Evolutionary conservation across 140 eudicot genomes (phyloP).

Genomic region (Erigeron philadelphicus): DNA sequence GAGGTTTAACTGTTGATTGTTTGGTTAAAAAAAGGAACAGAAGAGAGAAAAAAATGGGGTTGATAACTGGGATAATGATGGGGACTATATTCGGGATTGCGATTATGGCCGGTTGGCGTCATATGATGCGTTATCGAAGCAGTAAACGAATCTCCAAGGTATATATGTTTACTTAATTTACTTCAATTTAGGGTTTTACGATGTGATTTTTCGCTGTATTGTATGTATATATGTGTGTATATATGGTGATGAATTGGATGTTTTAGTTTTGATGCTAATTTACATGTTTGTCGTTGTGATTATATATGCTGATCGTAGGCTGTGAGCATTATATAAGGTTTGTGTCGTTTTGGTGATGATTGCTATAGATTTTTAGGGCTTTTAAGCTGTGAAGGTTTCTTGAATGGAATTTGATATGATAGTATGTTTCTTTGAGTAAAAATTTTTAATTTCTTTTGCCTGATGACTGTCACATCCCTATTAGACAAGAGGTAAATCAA

Average conservation of each 20-base stretch:
- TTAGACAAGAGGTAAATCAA: too few relatives aligned
- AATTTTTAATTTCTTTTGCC: too few relatives aligned
- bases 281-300: too few relatives aligned
- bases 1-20: background rate
- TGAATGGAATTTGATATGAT: too few relatives aligned
- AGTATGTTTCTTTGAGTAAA: too few relatives aligned
- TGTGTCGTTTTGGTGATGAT: background rate
- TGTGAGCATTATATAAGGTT: background rate
- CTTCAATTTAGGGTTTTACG: conserved; percentile 17
- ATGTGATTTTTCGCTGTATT: conserved; percentile 18
- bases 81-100: conserved; percentile 83
- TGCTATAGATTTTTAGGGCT: background rate
- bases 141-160: conserved; percentile 84
- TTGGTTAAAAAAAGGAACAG: background rate
- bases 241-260: conserved; percentile 12
- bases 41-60: conserved; percentile 51
- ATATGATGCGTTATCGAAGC: conserved; percentile 77
- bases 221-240: conserved; percentile 13
- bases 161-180: background rate
- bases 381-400: background rate
- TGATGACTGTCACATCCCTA: too few relatives aligned
- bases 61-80: conserved; percentile 74
- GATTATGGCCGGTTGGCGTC: conserved; percentile 91
- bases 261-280: too few relatives aligned
- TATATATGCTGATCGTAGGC: conserved; percentile 3